These are phyloP conservation scores for Yamadazyma akitaensis DNA, from an alignment of 805 yeast genomes.

Conservation along the genomic window DNA sequence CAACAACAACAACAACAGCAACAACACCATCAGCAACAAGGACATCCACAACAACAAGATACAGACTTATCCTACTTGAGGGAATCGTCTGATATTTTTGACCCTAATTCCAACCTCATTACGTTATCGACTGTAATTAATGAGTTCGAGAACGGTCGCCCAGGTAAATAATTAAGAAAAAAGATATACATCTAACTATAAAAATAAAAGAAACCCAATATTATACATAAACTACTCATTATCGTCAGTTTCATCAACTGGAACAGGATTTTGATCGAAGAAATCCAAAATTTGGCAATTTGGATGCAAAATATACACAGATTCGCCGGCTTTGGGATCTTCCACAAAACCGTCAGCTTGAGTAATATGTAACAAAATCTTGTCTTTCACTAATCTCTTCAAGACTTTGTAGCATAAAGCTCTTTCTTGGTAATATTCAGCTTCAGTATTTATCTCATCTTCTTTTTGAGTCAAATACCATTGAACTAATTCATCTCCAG, in stretches of 20 bases:
- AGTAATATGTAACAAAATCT: constrained; percentile 63
- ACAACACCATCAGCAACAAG: constrained; percentile 1
- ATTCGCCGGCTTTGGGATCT: constrained; percentile 11
- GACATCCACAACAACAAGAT: not conserved
- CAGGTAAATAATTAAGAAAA: not conserved
- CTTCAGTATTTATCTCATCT: constrained; percentile 64
- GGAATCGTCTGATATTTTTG: constrained; percentile 7
- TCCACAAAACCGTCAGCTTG: constrained; percentile 24
- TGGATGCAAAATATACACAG: constrained; percentile 60
- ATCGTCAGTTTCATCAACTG: constrained; percentile 7
- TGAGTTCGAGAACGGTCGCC: constrained; percentile 8
- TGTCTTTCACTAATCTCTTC: constrained; percentile 78
- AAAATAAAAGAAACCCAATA: constrained; percentile 1
- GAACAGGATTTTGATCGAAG: constrained; percentile 37
- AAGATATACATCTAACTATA: not conserved
- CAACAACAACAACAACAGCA: not conserved
- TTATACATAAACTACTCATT: constrained; percentile 1
- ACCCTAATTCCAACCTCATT: constrained; percentile 13
- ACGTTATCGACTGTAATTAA: constrained; percentile 15
- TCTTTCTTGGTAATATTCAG: constrained; percentile 67
- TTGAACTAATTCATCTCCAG: constrained; percentile 66
- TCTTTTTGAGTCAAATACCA: constrained; percentile 79
- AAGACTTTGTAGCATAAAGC: constrained; percentile 75
- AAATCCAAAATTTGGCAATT: constrained; percentile 77
- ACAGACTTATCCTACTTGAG: constrained; percentile 5